These are phyloP conservation scores for Vaccinium vitisidaea DNA, from an alignment of 148 eudicot genomes.

Conservation along the genomic window DNA sequence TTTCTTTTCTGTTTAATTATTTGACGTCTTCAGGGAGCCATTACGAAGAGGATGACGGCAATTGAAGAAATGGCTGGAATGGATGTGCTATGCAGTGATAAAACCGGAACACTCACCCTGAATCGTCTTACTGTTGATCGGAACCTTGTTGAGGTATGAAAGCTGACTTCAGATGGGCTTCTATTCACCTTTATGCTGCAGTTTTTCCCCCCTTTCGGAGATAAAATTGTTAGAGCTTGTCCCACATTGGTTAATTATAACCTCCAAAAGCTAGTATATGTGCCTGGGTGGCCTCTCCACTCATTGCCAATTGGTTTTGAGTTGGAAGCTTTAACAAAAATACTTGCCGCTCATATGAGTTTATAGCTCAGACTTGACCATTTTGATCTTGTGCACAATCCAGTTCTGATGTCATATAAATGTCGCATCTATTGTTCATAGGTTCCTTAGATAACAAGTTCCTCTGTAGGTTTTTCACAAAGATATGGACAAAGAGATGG, in stretches of 20 bases:
- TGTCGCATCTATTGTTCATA: not conserved
- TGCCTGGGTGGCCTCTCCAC: too few relatives aligned
- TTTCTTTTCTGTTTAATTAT: not conserved
- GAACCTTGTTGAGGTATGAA: slow-evolving; percentile 61
- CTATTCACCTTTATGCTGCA: not conserved
- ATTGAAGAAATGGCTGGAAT: slow-evolving; percentile 92
- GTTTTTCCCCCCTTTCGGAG: not conserved
- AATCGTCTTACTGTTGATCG: slow-evolving; percentile 67
- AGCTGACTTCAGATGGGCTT: slow-evolving; percentile 6
- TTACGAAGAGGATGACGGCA: slow-evolving; percentile 82
- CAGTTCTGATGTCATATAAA: not conserved
- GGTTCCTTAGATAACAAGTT: not conserved
- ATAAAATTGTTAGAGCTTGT: too few relatives aligned
- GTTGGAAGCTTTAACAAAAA: too few relatives aligned
- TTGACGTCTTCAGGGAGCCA: slow-evolving; percentile 53
- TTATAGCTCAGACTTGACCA: not conserved
- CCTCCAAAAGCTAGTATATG: too few relatives aligned
- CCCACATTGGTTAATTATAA: too few relatives aligned
- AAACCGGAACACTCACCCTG: slow-evolving; percentile 73
- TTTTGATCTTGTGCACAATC: not conserved
- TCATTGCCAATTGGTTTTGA: too few relatives aligned
- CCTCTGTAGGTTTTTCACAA: slow-evolving; percentile 46
- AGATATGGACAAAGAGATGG: slow-evolving; percentile 58
- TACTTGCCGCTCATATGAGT: not conserved
- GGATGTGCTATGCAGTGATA: slow-evolving; percentile 86